Base-by-base conservation (phyloP, 768 basidiomycete genomes). In the Boletus subparvulus region DNA sequence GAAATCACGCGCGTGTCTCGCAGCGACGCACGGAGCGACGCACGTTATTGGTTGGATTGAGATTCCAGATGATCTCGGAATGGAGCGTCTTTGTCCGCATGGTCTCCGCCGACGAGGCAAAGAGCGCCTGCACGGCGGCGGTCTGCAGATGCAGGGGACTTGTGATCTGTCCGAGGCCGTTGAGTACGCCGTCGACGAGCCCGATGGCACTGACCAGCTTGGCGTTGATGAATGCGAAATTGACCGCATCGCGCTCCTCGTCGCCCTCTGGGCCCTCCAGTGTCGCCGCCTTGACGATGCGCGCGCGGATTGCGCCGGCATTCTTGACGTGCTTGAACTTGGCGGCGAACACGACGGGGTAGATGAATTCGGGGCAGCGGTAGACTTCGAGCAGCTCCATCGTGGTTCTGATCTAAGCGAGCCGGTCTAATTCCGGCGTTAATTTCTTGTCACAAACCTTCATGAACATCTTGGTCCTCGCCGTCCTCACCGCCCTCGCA, bases 211-310 rank as follows among this genome's bases (percentile, higher is more conserved):
- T 58, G 60, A 96, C 94, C 66, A 93, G 81, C 36, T 77, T 78
- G 21, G 91, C 92, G 69, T 98, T 89, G 66, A 98, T 77, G 72
- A 98, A 98, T 0, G 90, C 89, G 74, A 91, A 97, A 65, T 94
- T 92, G 62, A 97, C 81, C n/a, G 82, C 81, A 30, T 83, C 83
- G 50, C 92, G 81, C 64, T 91, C 88, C 14, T 61, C 64, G 28
- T 90, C 83, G 19, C 92, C 92, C 8, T 79, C 78, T 1, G 69
- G 70, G 0, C 87, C 89, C 17, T 76, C 69, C 42, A 83, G 73
- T 11, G 78, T 80, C 4, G 91, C 81, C 0, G 94, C 94, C 7
- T 75, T 74, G 48, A 95, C 78, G 47, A 98, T 86, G 3, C 90
- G 80, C 41, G 76, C 71, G 26, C 87, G 78, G 24, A 97, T 74